Evolutionary conservation across 2,329 filamentous ascomycete species (phyloP).

Genomic region (Trichophyton mentagrophytes): DNA sequence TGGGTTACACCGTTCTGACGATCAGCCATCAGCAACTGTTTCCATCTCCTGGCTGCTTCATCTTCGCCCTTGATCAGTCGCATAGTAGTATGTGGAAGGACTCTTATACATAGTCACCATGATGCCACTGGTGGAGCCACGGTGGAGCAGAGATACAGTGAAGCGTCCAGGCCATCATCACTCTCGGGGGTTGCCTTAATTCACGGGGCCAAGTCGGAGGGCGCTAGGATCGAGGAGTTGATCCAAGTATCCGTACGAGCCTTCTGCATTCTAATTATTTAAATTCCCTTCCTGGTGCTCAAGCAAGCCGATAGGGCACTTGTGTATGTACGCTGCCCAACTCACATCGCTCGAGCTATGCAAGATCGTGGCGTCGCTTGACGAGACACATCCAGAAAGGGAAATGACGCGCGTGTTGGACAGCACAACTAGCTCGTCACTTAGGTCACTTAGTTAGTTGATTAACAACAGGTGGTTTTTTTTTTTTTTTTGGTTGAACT

Average conservation of each 20-base stretch:
- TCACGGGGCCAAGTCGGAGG: background rate
- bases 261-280: conserved; percentile 45
- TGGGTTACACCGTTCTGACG: conserved; percentile 25
- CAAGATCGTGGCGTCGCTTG: conserved; percentile 80
- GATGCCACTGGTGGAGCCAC: conserved; percentile 31
- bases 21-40: conserved; percentile 53
- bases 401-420: conserved; percentile 59
- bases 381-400: conserved; percentile 70
- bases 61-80: conserved; percentile 60
- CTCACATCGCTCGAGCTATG: conserved; percentile 10
- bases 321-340: conserved; percentile 4
- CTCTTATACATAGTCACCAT: conserved; percentile 70
- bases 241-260: conserved; percentile 38
- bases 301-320: background rate
- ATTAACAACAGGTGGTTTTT: conserved; percentile 48
- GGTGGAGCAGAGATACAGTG: conserved; percentile 64
- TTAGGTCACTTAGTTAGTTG: too few relatives aligned
- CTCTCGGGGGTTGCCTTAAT: conserved; percentile 24
- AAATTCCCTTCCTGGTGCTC: background rate
- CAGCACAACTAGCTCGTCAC: conserved; percentile 43
- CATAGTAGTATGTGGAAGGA: conserved; percentile 64
- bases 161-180: conserved; percentile 58
- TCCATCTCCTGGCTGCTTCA: conserved; percentile 80
- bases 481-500: conserved; percentile 38
- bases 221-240: conserved; percentile 49